These are phyloP conservation scores for Phytophthora pinifolia DNA, from an alignment of 352 stramenopile genomes.

Conservation along the genomic window DNA sequence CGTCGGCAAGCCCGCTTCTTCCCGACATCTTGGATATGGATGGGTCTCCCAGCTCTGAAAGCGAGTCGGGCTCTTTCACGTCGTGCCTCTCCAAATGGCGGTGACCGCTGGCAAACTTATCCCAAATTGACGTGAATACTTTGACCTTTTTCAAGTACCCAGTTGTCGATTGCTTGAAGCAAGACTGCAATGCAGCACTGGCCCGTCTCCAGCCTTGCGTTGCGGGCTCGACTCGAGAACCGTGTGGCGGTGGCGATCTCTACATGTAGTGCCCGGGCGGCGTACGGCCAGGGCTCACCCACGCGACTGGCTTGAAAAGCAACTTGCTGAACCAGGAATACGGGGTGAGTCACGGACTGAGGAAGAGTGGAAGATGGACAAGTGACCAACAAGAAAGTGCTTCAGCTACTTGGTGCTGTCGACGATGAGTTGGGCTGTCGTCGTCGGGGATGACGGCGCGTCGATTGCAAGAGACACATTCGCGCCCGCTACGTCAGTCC, in stretches of 20 bases:
- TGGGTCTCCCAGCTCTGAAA: too few relatives aligned
- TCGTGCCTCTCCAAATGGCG: too few relatives aligned
- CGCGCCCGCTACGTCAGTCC: slow-evolving; percentile 3
- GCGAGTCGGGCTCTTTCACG: too few relatives aligned
- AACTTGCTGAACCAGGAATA: slow-evolving; percentile 5
- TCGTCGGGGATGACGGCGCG: neutral
- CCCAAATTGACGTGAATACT: too few relatives aligned
- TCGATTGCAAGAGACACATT: slow-evolving; percentile 1
- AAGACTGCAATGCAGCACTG: neutral
- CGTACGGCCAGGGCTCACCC: slow-evolving; percentile 1
- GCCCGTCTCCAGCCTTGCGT: slow-evolving; percentile 10
- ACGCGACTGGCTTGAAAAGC: slow-evolving; percentile 9
- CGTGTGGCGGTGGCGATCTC: slow-evolving; percentile 5
- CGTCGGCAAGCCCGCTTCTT: too few relatives aligned
- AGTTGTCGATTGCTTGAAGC: too few relatives aligned
- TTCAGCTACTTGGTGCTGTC: too few relatives aligned
- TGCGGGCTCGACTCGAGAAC: slow-evolving; percentile 2
- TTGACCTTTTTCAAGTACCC: too few relatives aligned
- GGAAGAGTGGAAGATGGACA: slow-evolving; percentile 11
- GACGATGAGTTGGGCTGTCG: too few relatives aligned
- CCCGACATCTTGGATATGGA: too few relatives aligned
- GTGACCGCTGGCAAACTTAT: too few relatives aligned
- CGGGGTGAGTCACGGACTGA: slow-evolving; percentile 1
- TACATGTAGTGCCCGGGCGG: slow-evolving; percentile 5
- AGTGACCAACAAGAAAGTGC: neutral